Conservation (phyloP, 495 filamentous ascomycete species). For the Letharia columbiana region DNA sequence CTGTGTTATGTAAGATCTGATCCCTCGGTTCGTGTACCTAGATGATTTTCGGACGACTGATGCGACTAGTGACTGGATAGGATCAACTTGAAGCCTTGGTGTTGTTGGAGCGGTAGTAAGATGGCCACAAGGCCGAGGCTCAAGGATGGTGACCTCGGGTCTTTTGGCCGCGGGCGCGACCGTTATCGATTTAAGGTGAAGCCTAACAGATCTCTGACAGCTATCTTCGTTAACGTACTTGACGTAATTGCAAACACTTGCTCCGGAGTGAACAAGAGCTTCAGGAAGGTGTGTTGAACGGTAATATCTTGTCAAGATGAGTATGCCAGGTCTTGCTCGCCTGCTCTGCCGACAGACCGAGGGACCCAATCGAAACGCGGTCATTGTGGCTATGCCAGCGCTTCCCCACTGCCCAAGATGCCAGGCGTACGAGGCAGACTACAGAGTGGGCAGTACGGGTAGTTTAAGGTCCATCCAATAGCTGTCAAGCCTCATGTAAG, state of each 20-base stretch:
- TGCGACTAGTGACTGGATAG: neutral
- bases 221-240: neutral
- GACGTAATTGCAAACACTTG: neutral
- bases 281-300: neutral
- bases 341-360: neutral
- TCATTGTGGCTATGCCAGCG: slow-evolving; percentile 2
- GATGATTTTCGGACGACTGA: neutral
- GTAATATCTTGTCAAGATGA: neutral
- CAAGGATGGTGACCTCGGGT: neutral
- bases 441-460: neutral
- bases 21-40: neutral
- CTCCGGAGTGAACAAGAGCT: neutral
- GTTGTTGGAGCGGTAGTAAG: slow-evolving; percentile 8
- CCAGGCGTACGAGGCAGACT: neutral
- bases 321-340: neutral
- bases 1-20: neutral
- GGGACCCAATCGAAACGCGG: neutral
- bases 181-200: neutral
- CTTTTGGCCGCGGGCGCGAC: neutral
- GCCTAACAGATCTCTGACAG: neutral
- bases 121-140: slow-evolving; percentile 8
- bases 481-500: neutral
- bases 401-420: neutral
- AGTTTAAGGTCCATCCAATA: neutral
- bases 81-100: neutral